These are phyloP conservation scores for Ophiostoma piceae DNA, from an alignment of 2,329 filamentous ascomycete genomes.

Conservation along the genomic window DNA sequence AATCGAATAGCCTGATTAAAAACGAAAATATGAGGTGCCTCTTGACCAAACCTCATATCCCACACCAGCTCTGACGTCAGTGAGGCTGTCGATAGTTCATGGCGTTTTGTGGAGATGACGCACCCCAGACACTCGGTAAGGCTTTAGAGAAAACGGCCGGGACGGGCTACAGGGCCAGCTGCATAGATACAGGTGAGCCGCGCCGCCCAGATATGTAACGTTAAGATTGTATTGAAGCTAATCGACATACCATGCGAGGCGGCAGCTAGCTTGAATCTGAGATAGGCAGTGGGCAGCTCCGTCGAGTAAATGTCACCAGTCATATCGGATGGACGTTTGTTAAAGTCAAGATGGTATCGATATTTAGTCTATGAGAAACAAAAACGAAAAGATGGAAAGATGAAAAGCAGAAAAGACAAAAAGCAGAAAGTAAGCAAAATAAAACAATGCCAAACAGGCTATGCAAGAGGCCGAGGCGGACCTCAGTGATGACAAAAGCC, in stretches of 20 bases:
- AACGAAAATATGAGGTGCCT: background rate
- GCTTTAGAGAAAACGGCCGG: background rate
- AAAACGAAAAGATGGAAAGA: background rate
- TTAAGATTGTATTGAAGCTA: background rate
- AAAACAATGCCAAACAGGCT: constrained; percentile 4
- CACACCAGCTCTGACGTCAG: background rate
- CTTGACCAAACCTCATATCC: background rate
- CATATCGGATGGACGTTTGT: background rate
- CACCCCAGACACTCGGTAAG: background rate
- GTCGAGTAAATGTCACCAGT: background rate
- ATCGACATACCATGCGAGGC: background rate
- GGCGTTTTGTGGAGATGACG: background rate
- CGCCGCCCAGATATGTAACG: background rate
- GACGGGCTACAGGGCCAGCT: background rate
- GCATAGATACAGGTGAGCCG: background rate
- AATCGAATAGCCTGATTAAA: background rate
- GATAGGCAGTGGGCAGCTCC: background rate
- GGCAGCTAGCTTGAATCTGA: background rate
- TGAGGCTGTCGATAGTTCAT: constrained; percentile 9
- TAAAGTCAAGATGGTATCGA: constrained; percentile 3
- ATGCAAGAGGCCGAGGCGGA: constrained; percentile 4
- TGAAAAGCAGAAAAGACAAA: background rate
- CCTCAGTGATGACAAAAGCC: background rate
- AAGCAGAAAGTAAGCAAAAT: background rate
- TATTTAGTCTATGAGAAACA: background rate